Evolutionary conservation across 768 basidiomycete genomes (phyloP).

Genomic region (Pisolithus sp.): DNA sequence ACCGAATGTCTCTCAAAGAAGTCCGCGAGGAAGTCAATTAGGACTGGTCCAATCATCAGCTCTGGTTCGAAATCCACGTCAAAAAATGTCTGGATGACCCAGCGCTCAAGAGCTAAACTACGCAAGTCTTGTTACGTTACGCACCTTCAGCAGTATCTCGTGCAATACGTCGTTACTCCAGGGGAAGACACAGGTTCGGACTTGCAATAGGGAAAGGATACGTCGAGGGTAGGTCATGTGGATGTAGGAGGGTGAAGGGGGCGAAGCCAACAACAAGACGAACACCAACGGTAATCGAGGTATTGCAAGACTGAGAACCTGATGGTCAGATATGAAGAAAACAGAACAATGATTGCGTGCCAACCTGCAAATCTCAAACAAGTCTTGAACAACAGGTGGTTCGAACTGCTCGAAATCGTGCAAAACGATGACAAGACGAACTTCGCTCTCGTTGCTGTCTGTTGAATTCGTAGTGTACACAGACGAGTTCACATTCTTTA

Average conservation of each 20-base stretch:
- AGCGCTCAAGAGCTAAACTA: not conserved
- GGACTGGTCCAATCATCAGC: conserved; percentile 53
- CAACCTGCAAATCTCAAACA: conserved; percentile 69
- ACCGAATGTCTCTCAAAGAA: conserved; percentile 50
- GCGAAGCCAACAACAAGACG: conserved; percentile 53
- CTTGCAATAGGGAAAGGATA: conserved; percentile 50
- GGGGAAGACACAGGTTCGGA: conserved; percentile 46
- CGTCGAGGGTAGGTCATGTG: conserved; percentile 54
- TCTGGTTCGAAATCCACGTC: conserved; percentile 52
- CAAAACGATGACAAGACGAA: conserved; percentile 51
- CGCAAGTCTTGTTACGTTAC: not conserved
- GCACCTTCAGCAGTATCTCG: conserved; percentile 49
- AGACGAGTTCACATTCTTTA: not conserved
- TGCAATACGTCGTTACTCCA: conserved; percentile 44
- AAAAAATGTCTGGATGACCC: conserved; percentile 51
- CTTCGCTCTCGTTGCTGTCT: conserved; percentile 14
- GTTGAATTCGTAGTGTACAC: not conserved
- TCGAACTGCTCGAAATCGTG: conserved; percentile 77
- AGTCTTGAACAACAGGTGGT: conserved; percentile 52
- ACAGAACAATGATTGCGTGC: not conserved
- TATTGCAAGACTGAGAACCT: conserved; percentile 41
- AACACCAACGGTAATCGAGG: conserved; percentile 58
- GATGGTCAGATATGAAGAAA: not conserved
- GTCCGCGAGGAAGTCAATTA: conserved; percentile 51
- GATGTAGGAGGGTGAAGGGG: conserved; percentile 49